Evolutionary conservation across 129 eudicot genomes (phyloP).

Genomic region (Gnaphalium uliginosum): DNA sequence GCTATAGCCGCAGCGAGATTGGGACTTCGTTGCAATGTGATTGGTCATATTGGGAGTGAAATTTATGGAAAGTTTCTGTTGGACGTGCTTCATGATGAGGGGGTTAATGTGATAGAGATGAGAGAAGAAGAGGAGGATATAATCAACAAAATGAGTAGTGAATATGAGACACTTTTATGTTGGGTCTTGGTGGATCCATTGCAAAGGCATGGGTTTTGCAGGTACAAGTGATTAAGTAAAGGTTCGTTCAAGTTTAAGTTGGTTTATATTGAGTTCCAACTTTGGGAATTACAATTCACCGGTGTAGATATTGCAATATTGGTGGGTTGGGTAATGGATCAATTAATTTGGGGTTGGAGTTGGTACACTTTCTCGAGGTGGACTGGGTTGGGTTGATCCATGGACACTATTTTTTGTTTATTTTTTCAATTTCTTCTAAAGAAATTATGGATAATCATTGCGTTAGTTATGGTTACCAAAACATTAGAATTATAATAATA

Average conservation of each 20-base stretch:
- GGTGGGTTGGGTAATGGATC: not conserved
- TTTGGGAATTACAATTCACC: not conserved
- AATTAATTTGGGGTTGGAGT: not conserved
- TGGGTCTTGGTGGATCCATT: constrained; percentile 98
- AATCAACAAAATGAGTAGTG: constrained; percentile 30
- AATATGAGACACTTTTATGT: constrained; percentile 78
- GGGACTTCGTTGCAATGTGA: constrained; percentile 64
- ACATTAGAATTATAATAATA: not conserved
- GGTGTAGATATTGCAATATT: not conserved
- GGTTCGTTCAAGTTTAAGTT: constrained; percentile 38
- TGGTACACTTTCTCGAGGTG: not conserved
- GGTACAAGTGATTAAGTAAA: constrained; percentile 51
- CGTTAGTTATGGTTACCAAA: not conserved
- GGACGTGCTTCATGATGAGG: constrained; percentile 82
- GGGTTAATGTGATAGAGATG: constrained; percentile 66
- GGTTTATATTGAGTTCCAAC: constrained; percentile 13
- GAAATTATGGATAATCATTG: not conserved
- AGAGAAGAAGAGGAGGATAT: constrained; percentile 47
- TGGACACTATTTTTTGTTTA: not conserved
- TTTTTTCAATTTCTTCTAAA: not conserved
- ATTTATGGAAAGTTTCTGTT: constrained; percentile 74
- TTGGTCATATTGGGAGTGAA: constrained; percentile 95
- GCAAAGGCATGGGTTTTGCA: constrained; percentile 97
- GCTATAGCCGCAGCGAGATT: constrained; percentile 97
- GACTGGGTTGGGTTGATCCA: not conserved